Percentiles rank a stretch among this genome's conserved stretches.
phyloP scores from a whole-genome alignment of 371 early-diverging fungal genomes.

The Apophysomyces elegans region DNA sequence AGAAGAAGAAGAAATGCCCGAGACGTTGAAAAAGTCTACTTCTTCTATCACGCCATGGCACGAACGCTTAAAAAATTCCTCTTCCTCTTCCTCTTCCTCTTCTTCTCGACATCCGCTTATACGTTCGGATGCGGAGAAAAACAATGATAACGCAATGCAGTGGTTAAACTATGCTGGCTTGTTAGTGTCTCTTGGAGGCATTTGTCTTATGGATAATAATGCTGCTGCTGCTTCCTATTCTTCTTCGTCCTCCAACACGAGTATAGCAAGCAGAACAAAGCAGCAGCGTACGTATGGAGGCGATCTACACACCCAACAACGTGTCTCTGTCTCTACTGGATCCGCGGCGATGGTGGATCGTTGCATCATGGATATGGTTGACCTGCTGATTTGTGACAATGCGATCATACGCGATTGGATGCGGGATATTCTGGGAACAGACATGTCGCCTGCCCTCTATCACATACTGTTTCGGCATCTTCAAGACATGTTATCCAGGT shows the following conservation, averaged over 20 bases:
- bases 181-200: slow-evolving; percentile 70
- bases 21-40: slow-evolving; percentile 23
- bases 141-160: slow-evolving; percentile 46
- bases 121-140: slow-evolving; percentile 32
- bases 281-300: no score
- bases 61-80: slow-evolving; percentile 41
- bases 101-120: slow-evolving; percentile 25
- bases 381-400: slow-evolving; percentile 83
- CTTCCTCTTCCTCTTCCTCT: no score
- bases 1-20: slow-evolving; percentile 51
- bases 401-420: slow-evolving; percentile 90
- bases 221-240: no score
- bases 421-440: slow-evolving; percentile 86
- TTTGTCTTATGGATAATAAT: slow-evolving; percentile 51
- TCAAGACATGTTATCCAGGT: slow-evolving; percentile 73
- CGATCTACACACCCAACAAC: slow-evolving; percentile 22
- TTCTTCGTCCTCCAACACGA: no score
- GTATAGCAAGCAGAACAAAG: no score
- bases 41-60: slow-evolving; percentile 36
- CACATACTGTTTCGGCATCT: slow-evolving; percentile 85
- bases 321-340: slow-evolving; percentile 43
- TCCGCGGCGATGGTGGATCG: slow-evolving; percentile 73
- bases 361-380: slow-evolving; percentile 87
- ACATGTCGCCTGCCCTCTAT: slow-evolving; percentile 83
- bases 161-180: slow-evolving; percentile 79